Conservation (phyloP, 2,329 filamentous ascomycete species). For the Alternaria rosae region DNA sequence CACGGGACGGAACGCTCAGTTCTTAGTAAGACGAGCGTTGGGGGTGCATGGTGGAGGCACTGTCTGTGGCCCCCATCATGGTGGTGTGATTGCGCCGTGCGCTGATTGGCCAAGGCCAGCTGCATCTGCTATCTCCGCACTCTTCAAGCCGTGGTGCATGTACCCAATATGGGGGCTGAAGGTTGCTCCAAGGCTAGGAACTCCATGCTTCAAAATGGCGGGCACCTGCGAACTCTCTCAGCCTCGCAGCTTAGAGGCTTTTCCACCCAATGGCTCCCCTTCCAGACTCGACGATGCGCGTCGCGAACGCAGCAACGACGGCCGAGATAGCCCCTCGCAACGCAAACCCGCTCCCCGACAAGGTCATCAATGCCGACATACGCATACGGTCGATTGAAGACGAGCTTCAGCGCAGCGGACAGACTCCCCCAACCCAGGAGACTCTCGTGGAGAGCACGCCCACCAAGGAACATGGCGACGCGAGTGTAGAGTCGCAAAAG, state of each 20-base stretch:
- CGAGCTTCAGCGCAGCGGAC: constrained; percentile 6
- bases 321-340: constrained; percentile 22
- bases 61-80: constrained; percentile 28
- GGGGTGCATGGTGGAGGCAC: constrained; percentile 6
- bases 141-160: constrained; percentile 12
- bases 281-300: constrained; percentile 3
- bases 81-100: neutral
- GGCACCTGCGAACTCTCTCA: constrained; percentile 25
- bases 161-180: constrained; percentile 40
- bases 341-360: constrained; percentile 23
- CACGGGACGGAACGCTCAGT: neutral
- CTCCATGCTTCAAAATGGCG: constrained; percentile 18
- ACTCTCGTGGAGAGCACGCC: neutral
- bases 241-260: constrained; percentile 7
- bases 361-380: constrained; percentile 38
- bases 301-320: constrained; percentile 27
- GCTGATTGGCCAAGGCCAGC: constrained; percentile 2
- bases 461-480: neutral
- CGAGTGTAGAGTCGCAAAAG: constrained; percentile 23
- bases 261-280: constrained; percentile 19
- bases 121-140: constrained; percentile 5
- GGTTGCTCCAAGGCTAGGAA: constrained; percentile 12
- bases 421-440: neutral
- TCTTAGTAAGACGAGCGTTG: neutral
- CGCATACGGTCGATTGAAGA: constrained; percentile 31